phyloP scores from a whole-genome alignment of 257 asterid species.

The Capsicum chinense region DNA sequence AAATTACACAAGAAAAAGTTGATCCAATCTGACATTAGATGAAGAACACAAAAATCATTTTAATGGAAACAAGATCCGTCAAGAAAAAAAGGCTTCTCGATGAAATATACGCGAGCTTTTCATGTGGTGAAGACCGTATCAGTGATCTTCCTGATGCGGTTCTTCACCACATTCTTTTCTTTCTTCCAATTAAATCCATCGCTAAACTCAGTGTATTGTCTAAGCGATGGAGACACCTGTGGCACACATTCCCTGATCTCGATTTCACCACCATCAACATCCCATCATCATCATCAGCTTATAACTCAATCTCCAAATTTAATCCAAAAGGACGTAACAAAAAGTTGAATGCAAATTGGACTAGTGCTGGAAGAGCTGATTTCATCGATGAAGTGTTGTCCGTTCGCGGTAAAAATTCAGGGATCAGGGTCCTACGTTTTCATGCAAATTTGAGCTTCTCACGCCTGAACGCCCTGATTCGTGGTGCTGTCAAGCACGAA shows the following conservation, averaged over 20 bases:
- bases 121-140: slow-evolving; percentile 51
- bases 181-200: slow-evolving; percentile 62
- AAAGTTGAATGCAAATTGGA: slow-evolving; percentile 32
- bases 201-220: slow-evolving; percentile 70
- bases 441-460: slow-evolving; percentile 63
- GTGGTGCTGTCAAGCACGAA: slow-evolving; percentile 61
- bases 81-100: slow-evolving; percentile 54
- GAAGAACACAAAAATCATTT: neutral
- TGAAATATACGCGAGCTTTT: neutral
- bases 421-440: slow-evolving; percentile 58
- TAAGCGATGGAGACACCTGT: slow-evolving; percentile 61
- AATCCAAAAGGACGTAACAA: slow-evolving; percentile 31
- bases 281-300: neutral
- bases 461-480: slow-evolving; percentile 51
- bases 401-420: slow-evolving; percentile 49
- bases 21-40: neutral
- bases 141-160: slow-evolving; percentile 80
- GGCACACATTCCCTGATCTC: slow-evolving; percentile 81
- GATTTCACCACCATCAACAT: slow-evolving; percentile 59
- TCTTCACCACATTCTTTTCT: slow-evolving; percentile 60
- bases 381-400: slow-evolving; percentile 58
- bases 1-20: neutral
- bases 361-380: slow-evolving; percentile 38
- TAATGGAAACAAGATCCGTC: slow-evolving; percentile 86
- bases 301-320: neutral